These are phyloP conservation scores for Phaffia rhodozyma DNA, from an alignment of 1,284 basidiomycete species.

Conservation along the genomic window DNA sequence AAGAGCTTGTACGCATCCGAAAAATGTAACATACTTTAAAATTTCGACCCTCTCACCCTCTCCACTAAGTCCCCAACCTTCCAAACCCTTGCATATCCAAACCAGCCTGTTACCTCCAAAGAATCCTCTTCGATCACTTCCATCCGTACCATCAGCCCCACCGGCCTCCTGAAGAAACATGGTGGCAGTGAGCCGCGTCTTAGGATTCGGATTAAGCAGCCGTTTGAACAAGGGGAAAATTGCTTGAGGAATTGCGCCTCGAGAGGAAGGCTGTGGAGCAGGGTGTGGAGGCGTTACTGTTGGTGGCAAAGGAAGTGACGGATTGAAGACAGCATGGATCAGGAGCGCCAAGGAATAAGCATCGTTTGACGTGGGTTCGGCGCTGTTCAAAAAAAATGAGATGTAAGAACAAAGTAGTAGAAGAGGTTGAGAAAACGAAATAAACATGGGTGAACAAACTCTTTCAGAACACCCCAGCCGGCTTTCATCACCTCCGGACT, in stretches of 20 bases:
- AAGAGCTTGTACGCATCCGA: neutral
- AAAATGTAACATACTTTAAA: constrained; percentile 45
- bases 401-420: neutral
- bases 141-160: constrained; percentile 36
- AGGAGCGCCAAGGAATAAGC: constrained; percentile 77
- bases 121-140: constrained; percentile 52
- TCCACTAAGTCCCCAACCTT: constrained; percentile 70
- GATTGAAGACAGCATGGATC: constrained; percentile 76
- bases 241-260: constrained; percentile 61
- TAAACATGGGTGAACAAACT: constrained; percentile 42
- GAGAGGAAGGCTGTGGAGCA: constrained; percentile 56
- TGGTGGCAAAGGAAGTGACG: constrained; percentile 48
- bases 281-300: constrained; percentile 57
- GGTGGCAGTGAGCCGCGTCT: constrained; percentile 61
- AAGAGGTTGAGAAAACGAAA: neutral
- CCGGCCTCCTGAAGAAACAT: constrained; percentile 62
- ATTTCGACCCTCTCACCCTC: constrained; percentile 68
- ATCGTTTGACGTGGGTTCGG: constrained; percentile 60
- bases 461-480: constrained; percentile 72
- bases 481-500: constrained; percentile 80
- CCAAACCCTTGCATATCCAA: constrained; percentile 70
- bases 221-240: constrained; percentile 76
- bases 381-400: constrained; percentile 37
- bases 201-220: constrained; percentile 76
- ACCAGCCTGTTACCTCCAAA: constrained; percentile 75